Evolutionary conservation across 2,329 filamentous ascomycete species (phyloP), one percentile per base, ranked within the genome.

Genomic region (Hymenoscyphus infarciens): DNA sequence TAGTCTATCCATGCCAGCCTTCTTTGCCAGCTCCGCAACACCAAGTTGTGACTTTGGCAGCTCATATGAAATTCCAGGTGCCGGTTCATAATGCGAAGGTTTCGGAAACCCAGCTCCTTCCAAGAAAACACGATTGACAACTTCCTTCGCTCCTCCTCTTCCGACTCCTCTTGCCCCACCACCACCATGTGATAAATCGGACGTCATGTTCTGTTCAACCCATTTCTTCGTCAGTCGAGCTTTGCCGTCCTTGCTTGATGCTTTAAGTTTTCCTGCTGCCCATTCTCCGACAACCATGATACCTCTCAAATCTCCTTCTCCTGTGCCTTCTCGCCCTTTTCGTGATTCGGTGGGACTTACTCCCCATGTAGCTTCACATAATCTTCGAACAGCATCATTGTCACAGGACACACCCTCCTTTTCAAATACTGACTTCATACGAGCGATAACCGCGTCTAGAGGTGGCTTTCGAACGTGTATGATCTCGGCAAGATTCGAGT

Each of bases 391-490:
- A 1, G 92, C 95, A 71, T 98, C 95, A 63, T 87, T 88, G 70
- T 99, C 95, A 68, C 90, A 95, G 0, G 87, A 84, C 16, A 99
- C 91, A 1, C 90, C 90, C 77, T 99, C 95, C 69, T 89, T 93
- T 63, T 91, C 87, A 68, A 99, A 97, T 0, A 99, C 88, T 1
- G 80, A 79, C 74, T 93, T 93, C 71, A 98, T 82, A 15, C 95
- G 87, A 7, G 83, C 81, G 3, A 96, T 88, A 2, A 98, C 91
- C 57, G 92, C 89, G 66, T 96, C 93, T 10, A 98, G 78, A 0
- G 90, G 87, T 1, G 95, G 92, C 70, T 95, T 95, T 56, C 94
- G 91, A 38, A 97, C 89, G 72, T 96, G 92, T 25, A 99, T 88
- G 45, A 98, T 87, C 74, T 99, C 95, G 0, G 94, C 95, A 57